Evolutionary conservation across 139 green algal species (phyloP).

Genomic region (Desmodesmus armatus): DNA sequence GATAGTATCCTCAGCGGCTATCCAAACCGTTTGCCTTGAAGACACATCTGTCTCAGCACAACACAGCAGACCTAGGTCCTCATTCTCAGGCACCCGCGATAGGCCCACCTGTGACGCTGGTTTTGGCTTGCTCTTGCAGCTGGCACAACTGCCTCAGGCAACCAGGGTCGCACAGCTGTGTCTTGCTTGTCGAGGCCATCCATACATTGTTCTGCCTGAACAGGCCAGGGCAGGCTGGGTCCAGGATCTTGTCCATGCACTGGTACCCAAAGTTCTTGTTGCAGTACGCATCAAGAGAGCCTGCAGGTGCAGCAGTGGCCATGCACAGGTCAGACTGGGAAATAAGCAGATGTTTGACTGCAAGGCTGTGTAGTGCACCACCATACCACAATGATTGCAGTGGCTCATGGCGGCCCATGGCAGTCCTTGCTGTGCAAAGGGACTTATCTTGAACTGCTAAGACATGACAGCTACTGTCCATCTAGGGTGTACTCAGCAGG

Average conservation of each 20-base stretch:
- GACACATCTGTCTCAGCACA: no score
- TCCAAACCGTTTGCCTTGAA: no score
- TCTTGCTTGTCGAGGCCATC: neutral
- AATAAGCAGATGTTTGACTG: neutral
- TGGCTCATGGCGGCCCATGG: neutral
- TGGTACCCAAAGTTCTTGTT: constrained; percentile 6
- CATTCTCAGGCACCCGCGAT: no score
- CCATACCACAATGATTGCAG: neutral
- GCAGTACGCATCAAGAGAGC: constrained; percentile 45
- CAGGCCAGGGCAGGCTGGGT: constrained; percentile 52
- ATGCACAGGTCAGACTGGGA: neutral
- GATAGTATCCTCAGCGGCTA: no score
- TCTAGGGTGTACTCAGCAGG: no score
- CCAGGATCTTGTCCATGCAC: constrained; percentile 42
- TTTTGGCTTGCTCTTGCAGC: constrained; percentile 24
- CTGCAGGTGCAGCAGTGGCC: constrained; percentile 32
- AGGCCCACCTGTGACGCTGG: constrained; percentile 23
- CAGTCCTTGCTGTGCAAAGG: no score
- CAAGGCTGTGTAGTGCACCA: neutral
- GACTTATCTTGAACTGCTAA: no score
- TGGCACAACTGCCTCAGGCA: constrained; percentile 47
- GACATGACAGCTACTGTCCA: no score
- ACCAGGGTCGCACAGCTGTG: constrained; percentile 39
- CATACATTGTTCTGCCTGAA: constrained; percentile 39
- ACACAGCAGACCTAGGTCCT: no score